phyloP scores from a whole-genome alignment of 768 basidiomycete genomes.

The Termitomyces bulborhizus region DNA sequence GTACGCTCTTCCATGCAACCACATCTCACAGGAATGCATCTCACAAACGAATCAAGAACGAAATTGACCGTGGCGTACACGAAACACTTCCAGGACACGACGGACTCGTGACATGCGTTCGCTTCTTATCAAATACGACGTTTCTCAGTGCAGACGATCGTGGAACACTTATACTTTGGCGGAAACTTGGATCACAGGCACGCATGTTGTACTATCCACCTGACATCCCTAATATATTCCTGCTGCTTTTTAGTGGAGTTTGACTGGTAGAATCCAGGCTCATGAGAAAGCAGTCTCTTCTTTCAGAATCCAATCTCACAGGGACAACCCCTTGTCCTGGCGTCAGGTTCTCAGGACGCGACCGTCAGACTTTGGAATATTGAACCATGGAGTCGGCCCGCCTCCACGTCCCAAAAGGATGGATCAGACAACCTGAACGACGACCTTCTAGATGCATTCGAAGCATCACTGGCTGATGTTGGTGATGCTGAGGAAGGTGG shows the following conservation, averaged over 20 bases:
- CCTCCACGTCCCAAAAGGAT: constrained; percentile 12
- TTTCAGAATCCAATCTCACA: constrained; percentile 32
- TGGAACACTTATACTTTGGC: constrained; percentile 67
- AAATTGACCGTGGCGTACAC: constrained; percentile 46
- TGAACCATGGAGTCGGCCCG: constrained; percentile 37
- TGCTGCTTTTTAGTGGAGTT: constrained; percentile 29
- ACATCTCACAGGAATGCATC: background rate
- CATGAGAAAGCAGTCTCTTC: constrained; percentile 70
- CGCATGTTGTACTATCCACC: constrained; percentile 21
- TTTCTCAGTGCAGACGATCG: constrained; percentile 74
- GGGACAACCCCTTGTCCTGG: constrained; percentile 58
- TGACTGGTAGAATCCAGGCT: constrained; percentile 37
- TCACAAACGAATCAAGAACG: constrained; percentile 30
- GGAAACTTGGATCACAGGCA: constrained; percentile 32
- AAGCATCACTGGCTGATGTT: constrained; percentile 68
- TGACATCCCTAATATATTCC: background rate
- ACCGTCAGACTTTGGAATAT: constrained; percentile 94
- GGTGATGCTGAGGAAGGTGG: constrained; percentile 75
- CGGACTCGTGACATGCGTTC: constrained; percentile 69
- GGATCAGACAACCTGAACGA: constrained; percentile 40
- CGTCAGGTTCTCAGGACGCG: constrained; percentile 93
- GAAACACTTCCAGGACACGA: constrained; percentile 73
- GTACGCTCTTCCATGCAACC: constrained; percentile 18
- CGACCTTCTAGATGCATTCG: constrained; percentile 84
- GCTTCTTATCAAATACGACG: constrained; percentile 46